Percentiles rank a stretch among this genome's conserved stretches.
phyloP scores from a whole-genome alignment of 108 stramenopile genomes.

The Skeletonema costatum region DNA sequence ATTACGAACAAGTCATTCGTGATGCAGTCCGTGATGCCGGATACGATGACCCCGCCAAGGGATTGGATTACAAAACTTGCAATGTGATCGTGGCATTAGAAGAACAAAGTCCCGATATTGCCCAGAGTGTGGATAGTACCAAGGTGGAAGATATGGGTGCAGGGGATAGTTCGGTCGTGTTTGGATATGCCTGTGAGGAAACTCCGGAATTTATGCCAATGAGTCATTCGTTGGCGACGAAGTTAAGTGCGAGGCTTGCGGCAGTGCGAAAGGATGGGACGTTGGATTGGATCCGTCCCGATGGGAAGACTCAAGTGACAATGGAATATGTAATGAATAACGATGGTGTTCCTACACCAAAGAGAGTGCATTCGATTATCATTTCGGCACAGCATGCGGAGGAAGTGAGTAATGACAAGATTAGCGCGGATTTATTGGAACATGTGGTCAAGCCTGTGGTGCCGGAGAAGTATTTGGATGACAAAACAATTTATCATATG shows the following conservation, averaged over 20 bases:
- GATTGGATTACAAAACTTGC: conserved; percentile 96
- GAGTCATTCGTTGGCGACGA: conserved; percentile 94
- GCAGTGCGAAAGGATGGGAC: conserved; percentile 96
- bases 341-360: conserved; percentile 84
- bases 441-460: conserved; percentile 97
- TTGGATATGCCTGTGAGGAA: conserved; percentile 97
- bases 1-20: conserved; percentile 97
- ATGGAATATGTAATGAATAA: conserved; percentile 86
- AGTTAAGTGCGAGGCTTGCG: conserved; percentile 85
- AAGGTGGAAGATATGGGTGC: conserved; percentile 95
- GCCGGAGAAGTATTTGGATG: conserved; percentile 96
- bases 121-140: conserved; percentile 91
- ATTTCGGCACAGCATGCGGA: conserved; percentile 98
- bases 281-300: conserved; percentile 95
- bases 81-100: conserved; percentile 98
- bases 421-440: conserved; percentile 94
- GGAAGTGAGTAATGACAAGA: conserved; percentile 90
- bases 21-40: conserved; percentile 96
- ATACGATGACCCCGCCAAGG: conserved; percentile 95
- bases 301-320: conserved; percentile 96
- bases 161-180: conserved; percentile 98
- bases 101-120: conserved; percentile 97
- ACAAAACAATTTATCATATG: conserved; percentile 96
- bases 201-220: conserved; percentile 94
- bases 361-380: conserved; percentile 95